These are phyloP conservation scores for Endocalyx cinctus DNA, from an alignment of 2,329 filamentous ascomycete genomes.

Conservation along the genomic window DNA sequence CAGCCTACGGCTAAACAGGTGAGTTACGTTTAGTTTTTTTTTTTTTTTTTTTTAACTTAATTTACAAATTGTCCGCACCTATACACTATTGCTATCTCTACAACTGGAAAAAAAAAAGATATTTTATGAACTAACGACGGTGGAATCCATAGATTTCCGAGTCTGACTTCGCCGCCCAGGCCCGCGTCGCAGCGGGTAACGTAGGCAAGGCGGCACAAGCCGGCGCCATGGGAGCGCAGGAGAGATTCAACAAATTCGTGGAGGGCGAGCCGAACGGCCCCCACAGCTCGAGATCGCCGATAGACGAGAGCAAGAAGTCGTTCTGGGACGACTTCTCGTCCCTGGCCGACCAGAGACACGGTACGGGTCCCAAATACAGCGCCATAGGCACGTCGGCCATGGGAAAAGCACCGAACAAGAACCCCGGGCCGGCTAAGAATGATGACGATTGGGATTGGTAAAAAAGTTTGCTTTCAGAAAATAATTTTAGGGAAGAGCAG, in stretches of 20 bases:
- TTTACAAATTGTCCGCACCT: too few species aligned
- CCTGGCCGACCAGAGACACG: slow-evolving; percentile 53
- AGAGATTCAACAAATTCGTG: slow-evolving; percentile 81
- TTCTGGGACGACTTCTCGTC: slow-evolving; percentile 92
- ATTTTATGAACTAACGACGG: too few species aligned
- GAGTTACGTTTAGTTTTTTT: slow-evolving; percentile 22
- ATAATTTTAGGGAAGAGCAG: too few species aligned
- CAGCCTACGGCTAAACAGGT: slow-evolving; percentile 89
- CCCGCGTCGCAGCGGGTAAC: slow-evolving; percentile 58
- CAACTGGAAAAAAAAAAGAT: too few species aligned
- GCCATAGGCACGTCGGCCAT: slow-evolving; percentile 57
- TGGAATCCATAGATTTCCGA: slow-evolving; percentile 78
- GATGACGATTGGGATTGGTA: slow-evolving; percentile 63
- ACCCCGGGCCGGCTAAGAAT: slow-evolving; percentile 33
- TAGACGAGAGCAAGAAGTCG: slow-evolving; percentile 66
- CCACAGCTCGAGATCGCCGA: slow-evolving; percentile 29
- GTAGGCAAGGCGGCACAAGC: slow-evolving; percentile 62
- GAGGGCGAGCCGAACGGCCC: slow-evolving; percentile 55
- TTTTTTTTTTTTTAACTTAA: not conserved
- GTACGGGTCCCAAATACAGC: slow-evolving; percentile 34
- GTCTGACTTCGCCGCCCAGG: slow-evolving; percentile 69
- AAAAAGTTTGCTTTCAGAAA: slow-evolving; percentile 14
- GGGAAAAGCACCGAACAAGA: slow-evolving; percentile 45
- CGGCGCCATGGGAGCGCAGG: slow-evolving; percentile 70
- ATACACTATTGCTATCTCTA: too few species aligned